These are phyloP conservation scores for Ophiostoma pallidulum DNA, from an alignment of 2,329 filamentous ascomycete genomes.

Conservation along the genomic window DNA sequence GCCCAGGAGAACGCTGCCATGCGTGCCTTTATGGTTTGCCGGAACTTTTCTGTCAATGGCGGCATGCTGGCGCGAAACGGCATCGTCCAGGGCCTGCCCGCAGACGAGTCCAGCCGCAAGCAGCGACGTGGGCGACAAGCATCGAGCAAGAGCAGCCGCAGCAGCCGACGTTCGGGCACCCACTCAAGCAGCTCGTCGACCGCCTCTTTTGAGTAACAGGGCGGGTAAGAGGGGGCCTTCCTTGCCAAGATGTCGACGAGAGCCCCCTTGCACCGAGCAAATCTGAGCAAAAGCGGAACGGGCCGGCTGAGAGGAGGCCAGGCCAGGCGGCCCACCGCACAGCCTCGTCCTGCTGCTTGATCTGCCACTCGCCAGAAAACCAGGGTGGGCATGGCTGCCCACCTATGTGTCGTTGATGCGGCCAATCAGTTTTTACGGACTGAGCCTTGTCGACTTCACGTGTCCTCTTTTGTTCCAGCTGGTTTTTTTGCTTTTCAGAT, in stretches of 20 bases:
- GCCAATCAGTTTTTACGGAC: not conserved
- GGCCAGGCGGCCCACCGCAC: too few relatives aligned
- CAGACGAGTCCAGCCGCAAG: slow-evolving; percentile 40
- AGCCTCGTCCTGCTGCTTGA: too few relatives aligned
- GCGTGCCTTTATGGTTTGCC: slow-evolving; percentile 94
- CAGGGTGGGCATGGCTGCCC: too few relatives aligned
- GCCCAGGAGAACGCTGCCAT: slow-evolving; percentile 92
- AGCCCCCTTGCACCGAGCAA: too few relatives aligned
- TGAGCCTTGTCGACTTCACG: not conserved
- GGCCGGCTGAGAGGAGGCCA: too few relatives aligned
- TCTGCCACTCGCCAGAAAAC: too few relatives aligned
- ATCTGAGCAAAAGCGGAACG: too few relatives aligned
- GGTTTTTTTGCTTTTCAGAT: not conserved
- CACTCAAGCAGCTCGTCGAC: slow-evolving; percentile 56
- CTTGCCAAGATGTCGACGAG: too few relatives aligned
- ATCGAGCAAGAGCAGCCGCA: slow-evolving; percentile 34
- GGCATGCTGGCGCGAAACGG: slow-evolving; percentile 72
- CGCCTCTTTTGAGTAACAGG: slow-evolving; percentile 44
- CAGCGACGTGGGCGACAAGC: slow-evolving; percentile 40
- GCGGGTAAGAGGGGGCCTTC: not conserved
- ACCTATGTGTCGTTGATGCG: too few relatives aligned
- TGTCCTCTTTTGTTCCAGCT: not conserved
- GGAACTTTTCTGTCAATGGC: slow-evolving; percentile 94
- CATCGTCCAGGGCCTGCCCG: slow-evolving; percentile 57
- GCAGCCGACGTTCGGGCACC: slow-evolving; percentile 43